These are phyloP conservation scores for Emergomyces orientalis DNA, from an alignment of 2,329 filamentous ascomycete genomes.

Conservation along the genomic window DNA sequence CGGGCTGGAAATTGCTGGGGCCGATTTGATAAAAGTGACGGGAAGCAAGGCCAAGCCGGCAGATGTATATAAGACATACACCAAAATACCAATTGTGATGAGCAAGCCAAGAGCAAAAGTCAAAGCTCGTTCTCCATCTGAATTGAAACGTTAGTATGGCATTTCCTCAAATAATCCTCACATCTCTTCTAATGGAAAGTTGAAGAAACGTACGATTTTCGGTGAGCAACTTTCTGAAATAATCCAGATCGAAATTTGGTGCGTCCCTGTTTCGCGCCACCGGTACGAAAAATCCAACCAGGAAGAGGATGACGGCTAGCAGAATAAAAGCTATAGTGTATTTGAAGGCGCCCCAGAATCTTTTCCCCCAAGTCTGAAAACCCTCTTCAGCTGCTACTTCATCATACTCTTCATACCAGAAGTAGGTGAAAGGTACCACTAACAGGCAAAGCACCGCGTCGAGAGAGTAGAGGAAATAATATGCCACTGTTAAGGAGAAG, in stretches of 20 bases:
- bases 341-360: constrained; percentile 76
- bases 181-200: not conserved
- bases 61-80: constrained; percentile 84
- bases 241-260: constrained; percentile 72
- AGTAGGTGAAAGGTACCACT: constrained; percentile 91
- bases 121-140: constrained; percentile 79
- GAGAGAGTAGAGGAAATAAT: constrained; percentile 85
- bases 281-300: constrained; percentile 90
- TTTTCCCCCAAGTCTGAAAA: constrained; percentile 58
- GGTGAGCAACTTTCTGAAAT: constrained; percentile 73
- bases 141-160: constrained; percentile 11
- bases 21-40: constrained; percentile 82
- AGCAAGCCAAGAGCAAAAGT: constrained; percentile 86
- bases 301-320: constrained; percentile 65
- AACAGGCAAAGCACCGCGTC: constrained; percentile 84
- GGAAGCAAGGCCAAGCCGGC: constrained; percentile 82
- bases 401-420: constrained; percentile 96
- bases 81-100: constrained; percentile 71
- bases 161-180: constrained; percentile 6
- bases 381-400: constrained; percentile 78
- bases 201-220: constrained; percentile 57
- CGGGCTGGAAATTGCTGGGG: constrained; percentile 74
- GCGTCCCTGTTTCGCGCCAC: constrained; percentile 58
- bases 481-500: constrained; percentile 73
- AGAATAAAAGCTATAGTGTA: constrained; percentile 85